Conservation (phyloP, 177 flowering plant species). For the Tripterygium wilfordii region DNA sequence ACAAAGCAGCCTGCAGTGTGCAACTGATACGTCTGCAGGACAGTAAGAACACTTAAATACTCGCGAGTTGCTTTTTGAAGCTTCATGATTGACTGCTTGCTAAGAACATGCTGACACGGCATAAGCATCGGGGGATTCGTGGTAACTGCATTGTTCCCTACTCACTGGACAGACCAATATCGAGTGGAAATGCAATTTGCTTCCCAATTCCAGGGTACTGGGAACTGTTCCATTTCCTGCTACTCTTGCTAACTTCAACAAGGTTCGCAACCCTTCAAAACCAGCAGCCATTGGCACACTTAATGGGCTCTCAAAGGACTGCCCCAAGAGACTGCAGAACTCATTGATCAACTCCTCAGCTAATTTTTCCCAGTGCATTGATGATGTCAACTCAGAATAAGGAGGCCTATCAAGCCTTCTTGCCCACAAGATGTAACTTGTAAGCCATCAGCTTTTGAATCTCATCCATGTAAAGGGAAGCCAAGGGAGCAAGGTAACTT, state of each 20-base stretch:
- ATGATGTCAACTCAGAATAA: constrained; percentile 42
- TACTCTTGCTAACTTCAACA: constrained; percentile 72
- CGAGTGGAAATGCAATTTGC: constrained; percentile 73
- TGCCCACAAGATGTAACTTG: constrained; percentile 51
- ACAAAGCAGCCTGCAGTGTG: constrained; percentile 60
- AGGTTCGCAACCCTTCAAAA: constrained; percentile 60
- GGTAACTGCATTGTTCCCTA: constrained; percentile 63
- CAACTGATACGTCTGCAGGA: constrained; percentile 47
- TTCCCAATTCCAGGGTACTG: constrained; percentile 71
- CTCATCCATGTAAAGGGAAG: constrained; percentile 40
- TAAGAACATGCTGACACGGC: constrained; percentile 79
- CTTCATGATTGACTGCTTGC: constrained; percentile 79
- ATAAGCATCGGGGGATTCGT: constrained; percentile 83
- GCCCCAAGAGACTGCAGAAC: constrained; percentile 62
- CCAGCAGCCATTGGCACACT: constrained; percentile 62
- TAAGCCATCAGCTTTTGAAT: constrained; percentile 65
- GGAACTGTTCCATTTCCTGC: constrained; percentile 70
- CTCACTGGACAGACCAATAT: constrained; percentile 81
- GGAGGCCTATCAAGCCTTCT: constrained; percentile 60
- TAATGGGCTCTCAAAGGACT: constrained; percentile 54
- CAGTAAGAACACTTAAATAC: constrained; percentile 89
- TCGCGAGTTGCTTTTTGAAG: constrained; percentile 57
- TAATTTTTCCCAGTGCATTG: constrained; percentile 50
- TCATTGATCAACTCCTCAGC: constrained; percentile 47
- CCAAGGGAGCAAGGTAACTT: constrained; percentile 46